Evolutionary conservation across 345 rosid species (phyloP), one percentile per base, ranked within the genome.

Genomic region (Populus nigra): DNA sequence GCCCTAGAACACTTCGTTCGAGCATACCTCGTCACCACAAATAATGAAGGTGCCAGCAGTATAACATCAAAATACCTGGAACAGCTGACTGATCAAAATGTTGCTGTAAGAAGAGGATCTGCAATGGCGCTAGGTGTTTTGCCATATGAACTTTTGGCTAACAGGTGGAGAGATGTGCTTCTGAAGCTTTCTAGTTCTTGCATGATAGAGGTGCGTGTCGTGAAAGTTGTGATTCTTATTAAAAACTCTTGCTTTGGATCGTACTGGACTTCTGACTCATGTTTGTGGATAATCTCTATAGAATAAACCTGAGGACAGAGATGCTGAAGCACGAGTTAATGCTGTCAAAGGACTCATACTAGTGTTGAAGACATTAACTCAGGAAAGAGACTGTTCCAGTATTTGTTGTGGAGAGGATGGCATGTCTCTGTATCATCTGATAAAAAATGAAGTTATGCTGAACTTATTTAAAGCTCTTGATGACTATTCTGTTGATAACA

Each of bases 281-380:
- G 65, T 65, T 39, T 61, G 69, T 69, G 72, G 69, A 47, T 78
- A 61, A 69, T 77, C 2, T 75, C 47, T 81, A 77, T 90, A 93
- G 98, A 93, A 80, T 72, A 91, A 90, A 77, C 93, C 94, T 55
- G 98, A 95, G 76, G 92, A 91, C 73, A 90, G 99, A 83, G 98
- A 96, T 88, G 94, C 91, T 79, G 98, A 96, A 87, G 99, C 99
- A 73, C 89, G 98, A 31, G 91, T 90, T 78, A 93, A 92, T 88
- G 92, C 99, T 78, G 91, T 96, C 76, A 93, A 86, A 80, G 99
- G 98, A 84, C 94, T 93, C 69, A 79, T 90, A 72, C 88, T 92
- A 36, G 94, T 92, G 27, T 96, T 97, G 80, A 90, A 89, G 86
- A 93, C 97, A 62, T 85, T 93, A 78, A 88, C 91, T 81, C 86